phyloP scores from a whole-genome alignment of 148 eudicot species.

The Amaranthus cruentus region DNA sequence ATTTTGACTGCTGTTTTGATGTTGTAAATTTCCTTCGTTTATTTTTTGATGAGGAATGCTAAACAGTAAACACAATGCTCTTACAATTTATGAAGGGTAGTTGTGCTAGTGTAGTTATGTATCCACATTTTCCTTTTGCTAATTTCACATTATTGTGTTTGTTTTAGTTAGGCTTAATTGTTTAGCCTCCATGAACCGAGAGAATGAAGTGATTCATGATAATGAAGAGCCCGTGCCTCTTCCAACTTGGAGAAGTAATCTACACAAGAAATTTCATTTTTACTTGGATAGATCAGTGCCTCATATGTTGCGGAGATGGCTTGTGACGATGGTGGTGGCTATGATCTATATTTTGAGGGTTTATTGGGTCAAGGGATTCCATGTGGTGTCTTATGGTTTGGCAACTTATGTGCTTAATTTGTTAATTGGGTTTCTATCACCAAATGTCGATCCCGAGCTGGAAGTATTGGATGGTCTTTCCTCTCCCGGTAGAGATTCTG shows the following conservation, averaged over 20 bases:
- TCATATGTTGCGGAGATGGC: conserved; percentile 59
- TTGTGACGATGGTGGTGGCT: conserved; percentile 46
- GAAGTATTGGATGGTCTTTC: conserved; percentile 62
- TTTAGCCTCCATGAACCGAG: conserved; percentile 31
- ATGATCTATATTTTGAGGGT: conserved; percentile 48
- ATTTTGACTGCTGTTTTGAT: background rate
- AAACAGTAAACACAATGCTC: too few relatives aligned
- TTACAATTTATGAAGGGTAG: too few relatives aligned
- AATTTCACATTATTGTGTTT: background rate
- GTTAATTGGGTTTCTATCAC: conserved; percentile 83
- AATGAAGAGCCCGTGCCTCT: conserved; percentile 29
- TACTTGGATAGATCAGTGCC: conserved; percentile 65
- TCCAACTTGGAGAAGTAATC: conserved; percentile 44
- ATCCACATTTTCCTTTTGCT: background rate
- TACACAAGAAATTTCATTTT: conserved; percentile 40
- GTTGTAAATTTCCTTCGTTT: too few relatives aligned
- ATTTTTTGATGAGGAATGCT: too few relatives aligned
- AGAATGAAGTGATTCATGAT: conserved; percentile 30
- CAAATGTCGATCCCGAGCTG: conserved; percentile 70
- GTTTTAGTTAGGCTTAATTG: background rate
- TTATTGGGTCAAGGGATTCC: conserved; percentile 59
- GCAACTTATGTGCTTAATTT: conserved; percentile 72
- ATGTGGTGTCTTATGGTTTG: conserved; percentile 69
- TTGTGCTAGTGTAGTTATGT: background rate
- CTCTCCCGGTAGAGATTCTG: conserved; percentile 56